Base-by-base conservation (phyloP, 78 protist genomes). In the Planoprotostelium fungivorum region DNA sequence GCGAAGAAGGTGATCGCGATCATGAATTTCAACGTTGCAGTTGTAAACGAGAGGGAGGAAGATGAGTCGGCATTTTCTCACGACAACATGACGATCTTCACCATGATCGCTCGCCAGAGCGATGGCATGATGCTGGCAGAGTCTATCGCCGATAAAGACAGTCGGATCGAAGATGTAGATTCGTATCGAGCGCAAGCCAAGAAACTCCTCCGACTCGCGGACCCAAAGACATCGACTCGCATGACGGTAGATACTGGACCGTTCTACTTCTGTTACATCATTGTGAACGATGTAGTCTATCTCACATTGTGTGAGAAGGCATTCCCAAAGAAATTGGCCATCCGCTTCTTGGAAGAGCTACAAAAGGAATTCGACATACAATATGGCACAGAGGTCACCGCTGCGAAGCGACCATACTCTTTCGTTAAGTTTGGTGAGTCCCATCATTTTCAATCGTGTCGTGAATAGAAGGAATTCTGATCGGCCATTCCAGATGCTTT, bases 261-360 rank as follows among this genome's bases (percentile, higher is more conserved):
- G 38, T 36, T 83, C 37, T 87, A 38, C 35, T 37, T n/a, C 88
- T 91, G 96, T 23, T 95, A 95, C 91, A 29, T 96, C 25, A 90
- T 95, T 37, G 95, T 89, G 38, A 51, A 83, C 63, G 96, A 94
- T 35, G 96, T 96, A 25, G 89, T 94, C 91, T 96, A 91, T 83
- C 88, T 96, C 83, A 29, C 73, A 35, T 91, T 96, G 28, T 92
- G 96, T 38, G 97, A 96, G 36, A 63, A 37, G n/a, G 34, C 92
- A 28, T 96, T 92, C 88, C 97, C 98, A n/a, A 93, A 94, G 88
- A 94, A 95, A 88, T 88, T 94, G 35, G 97, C 97, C 1, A 96
- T 92, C 51, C 29, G 85, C 10, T 97, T 91, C 88, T 87, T 96
- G 31, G 97, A 93, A 1, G 98, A 97, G 29, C 34, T 97, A 29